Percentiles rank a stretch among this genome's conserved stretches.
phyloP scores from a whole-genome alignment of 2,329 filamentous ascomycete species.

The Fusarium acutatum region DNA sequence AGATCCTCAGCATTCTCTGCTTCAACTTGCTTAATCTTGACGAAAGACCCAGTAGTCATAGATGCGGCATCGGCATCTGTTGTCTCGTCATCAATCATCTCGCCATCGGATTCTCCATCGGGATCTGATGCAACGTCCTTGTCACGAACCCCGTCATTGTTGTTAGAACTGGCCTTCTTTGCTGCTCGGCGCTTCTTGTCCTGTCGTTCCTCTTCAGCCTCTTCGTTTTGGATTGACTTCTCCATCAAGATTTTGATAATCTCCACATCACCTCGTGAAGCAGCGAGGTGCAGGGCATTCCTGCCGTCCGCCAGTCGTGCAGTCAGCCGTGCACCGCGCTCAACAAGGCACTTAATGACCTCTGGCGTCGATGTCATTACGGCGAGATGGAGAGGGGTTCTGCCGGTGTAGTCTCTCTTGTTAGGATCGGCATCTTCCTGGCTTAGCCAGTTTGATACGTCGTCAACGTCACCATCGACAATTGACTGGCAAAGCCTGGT shows the following conservation, averaged over 20 bases:
- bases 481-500: conserved; percentile 82
- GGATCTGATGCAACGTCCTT: conserved; percentile 14
- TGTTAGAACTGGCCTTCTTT: conserved; percentile 15
- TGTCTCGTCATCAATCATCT: conserved; percentile 56
- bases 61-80: conserved; percentile 55
- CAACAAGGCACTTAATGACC: conserved; percentile 75
- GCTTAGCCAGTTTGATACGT: conserved; percentile 74
- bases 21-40: conserved; percentile 68
- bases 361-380: conserved; percentile 72
- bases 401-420: conserved; percentile 78
- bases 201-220: conserved; percentile 68
- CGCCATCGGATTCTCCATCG: conserved; percentile 51
- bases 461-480: conserved; percentile 74
- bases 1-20: conserved; percentile 47
- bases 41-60: conserved; percentile 75
- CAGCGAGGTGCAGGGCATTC: conserved; percentile 85
- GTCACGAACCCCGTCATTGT: neutral
- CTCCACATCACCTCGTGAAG: conserved; percentile 70
- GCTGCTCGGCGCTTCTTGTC: conserved; percentile 56
- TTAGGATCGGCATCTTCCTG: conserved; percentile 77
- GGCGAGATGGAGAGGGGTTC: conserved; percentile 82
- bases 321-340: conserved; percentile 76
- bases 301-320: conserved; percentile 80
- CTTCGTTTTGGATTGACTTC: conserved; percentile 79
- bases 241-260: conserved; percentile 78